These are phyloP conservation scores for Fusarium pseudocircinatum DNA, from an alignment of 2,329 filamentous ascomycete species.

Conservation along the genomic window DNA sequence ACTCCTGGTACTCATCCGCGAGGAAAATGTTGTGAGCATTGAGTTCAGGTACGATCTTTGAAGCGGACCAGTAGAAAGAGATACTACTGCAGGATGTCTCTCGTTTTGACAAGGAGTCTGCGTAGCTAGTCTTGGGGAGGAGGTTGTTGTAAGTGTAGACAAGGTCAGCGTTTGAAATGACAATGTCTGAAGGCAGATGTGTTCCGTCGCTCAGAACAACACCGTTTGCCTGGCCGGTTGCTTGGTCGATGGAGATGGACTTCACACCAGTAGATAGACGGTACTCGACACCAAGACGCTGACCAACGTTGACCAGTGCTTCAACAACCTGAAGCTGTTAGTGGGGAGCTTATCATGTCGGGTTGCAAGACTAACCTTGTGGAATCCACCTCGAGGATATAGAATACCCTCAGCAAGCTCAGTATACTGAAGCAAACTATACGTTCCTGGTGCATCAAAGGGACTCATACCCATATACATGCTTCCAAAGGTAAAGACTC, in stretches of 20 bases:
- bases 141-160: conserved; percentile 79
- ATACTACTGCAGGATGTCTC: conserved; percentile 76
- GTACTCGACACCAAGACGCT: conserved; percentile 70
- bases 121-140: conserved; percentile 60
- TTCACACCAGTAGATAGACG: conserved; percentile 67
- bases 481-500: conserved; percentile 80
- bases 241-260: conserved; percentile 60
- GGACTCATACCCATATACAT: conserved; percentile 89
- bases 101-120: conserved; percentile 54
- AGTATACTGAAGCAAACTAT: conserved; percentile 76
- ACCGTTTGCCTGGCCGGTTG: conserved; percentile 59
- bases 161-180: conserved; percentile 78
- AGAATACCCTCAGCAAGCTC: conserved; percentile 80
- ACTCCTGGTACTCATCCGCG: conserved; percentile 75
- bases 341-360: rapidly evolving
- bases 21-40: conserved; percentile 81
- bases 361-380: conserved; percentile 49
- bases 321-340: conserved; percentile 59
- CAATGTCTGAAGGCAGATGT: conserved; percentile 68
- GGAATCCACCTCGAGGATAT: conserved; percentile 78
- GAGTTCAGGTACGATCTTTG: conserved; percentile 68
- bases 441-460: conserved; percentile 79
- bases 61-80: conserved; percentile 79
- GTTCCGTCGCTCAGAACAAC: conserved; percentile 68
- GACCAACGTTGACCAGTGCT: conserved; percentile 70